Conservation (phyloP, 2,329 filamentous ascomycete species). For the Dactylellina haptotyla region DNA sequence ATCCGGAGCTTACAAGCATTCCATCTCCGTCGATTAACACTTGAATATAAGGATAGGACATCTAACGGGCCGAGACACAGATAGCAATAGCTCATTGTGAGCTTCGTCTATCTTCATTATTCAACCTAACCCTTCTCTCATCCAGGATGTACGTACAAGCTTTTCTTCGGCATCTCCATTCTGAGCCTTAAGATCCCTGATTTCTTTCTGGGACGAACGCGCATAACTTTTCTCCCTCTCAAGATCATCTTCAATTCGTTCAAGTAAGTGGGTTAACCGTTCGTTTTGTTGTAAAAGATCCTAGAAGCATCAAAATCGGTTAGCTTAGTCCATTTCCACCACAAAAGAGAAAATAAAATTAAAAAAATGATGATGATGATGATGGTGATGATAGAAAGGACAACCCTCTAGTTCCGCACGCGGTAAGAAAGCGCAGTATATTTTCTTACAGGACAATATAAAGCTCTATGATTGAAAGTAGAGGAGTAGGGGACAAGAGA, state of each 20-base stretch:
- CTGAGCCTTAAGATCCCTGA: constrained; percentile 36
- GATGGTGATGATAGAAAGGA: too few species aligned
- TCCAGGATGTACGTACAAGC: constrained; percentile 27
- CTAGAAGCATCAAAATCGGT: constrained; percentile 3
- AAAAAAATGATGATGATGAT: not conserved
- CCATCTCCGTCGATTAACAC: constrained; percentile 73
- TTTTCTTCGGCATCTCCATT: constrained; percentile 44
- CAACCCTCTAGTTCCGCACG: too few species aligned
- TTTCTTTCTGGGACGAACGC: constrained; percentile 46
- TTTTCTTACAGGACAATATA: too few species aligned
- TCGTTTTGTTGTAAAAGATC: constrained; percentile 52
- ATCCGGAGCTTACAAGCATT: constrained; percentile 66
- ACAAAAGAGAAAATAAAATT: not conserved
- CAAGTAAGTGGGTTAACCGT: constrained; percentile 40
- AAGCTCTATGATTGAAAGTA: not conserved
- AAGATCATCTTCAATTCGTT: constrained; percentile 47
- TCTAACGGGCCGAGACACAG: constrained; percentile 13
- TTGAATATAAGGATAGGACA: constrained; percentile 67
- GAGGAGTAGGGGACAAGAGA: too few species aligned
- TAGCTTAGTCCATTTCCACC: not conserved
- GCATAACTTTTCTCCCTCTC: constrained; percentile 46
- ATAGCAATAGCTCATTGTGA: constrained; percentile 2
- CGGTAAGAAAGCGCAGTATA: too few species aligned
- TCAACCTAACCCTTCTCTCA: not conserved
- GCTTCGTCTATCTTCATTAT: not conserved